Evolutionary conservation across 306 rosid genomes (phyloP).

Genomic region (Pyrus communis): DNA sequence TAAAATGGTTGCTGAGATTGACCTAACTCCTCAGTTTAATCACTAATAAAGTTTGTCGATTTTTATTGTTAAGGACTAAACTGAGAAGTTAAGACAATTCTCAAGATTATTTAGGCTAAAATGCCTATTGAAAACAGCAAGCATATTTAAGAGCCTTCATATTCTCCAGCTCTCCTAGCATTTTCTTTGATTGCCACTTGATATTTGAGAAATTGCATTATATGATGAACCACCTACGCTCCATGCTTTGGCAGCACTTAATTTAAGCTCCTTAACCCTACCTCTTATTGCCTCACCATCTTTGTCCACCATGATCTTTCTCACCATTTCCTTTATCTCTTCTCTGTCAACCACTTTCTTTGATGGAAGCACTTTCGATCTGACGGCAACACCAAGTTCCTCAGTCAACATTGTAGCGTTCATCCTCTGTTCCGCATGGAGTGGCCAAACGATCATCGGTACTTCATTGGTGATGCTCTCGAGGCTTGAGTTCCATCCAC

Average conservation of each 20-base stretch:
- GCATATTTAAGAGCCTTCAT: not conserved
- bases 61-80: not conserved
- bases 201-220: conserved; percentile 5
- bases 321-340: conserved; percentile 26
- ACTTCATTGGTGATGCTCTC: conserved; percentile 44
- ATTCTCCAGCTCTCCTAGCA: not conserved
- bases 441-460: conserved; percentile 54
- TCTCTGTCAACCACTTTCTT: conserved; percentile 23
- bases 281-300: conserved; percentile 14
- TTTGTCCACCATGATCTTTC: conserved; percentile 37
- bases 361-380: conserved; percentile 1
- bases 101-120: no score
- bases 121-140: no score
- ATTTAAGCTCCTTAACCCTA: conserved; percentile 17
- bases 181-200: not conserved
- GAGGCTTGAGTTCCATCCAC: conserved; percentile 47
- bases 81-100: no score
- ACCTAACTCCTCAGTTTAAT: no score
- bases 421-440: conserved; percentile 54
- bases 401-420: conserved; percentile 38
- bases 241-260: conserved; percentile 23
- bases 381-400: conserved; percentile 28
- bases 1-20: no score
- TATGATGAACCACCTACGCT: conserved; percentile 27
- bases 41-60: no score